Evolutionary conservation across 768 basidiomycete genomes (phyloP).

Genomic region (Filobasidium floriforme): DNA sequence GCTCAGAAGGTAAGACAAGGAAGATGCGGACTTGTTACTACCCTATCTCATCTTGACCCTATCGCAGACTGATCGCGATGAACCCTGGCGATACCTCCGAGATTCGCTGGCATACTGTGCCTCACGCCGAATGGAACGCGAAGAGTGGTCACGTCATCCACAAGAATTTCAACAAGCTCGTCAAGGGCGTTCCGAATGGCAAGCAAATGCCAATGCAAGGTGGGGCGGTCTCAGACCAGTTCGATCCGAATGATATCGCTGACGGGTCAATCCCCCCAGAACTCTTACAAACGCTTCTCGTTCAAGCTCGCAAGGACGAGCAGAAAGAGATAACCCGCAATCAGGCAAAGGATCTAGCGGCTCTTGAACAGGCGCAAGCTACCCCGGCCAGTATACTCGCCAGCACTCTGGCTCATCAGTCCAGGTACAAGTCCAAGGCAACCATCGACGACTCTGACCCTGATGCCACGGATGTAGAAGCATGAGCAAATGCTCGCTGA

Average conservation of each 20-base stretch:
- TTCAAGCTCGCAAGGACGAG: too few relatives aligned
- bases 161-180: neutral
- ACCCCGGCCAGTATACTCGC: neutral
- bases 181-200: neutral
- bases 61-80: neutral
- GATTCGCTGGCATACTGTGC: neutral
- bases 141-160: neutral
- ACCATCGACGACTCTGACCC: neutral
- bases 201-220: neutral
- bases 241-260: too few relatives aligned
- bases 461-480: constrained; percentile 6
- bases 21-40: neutral
- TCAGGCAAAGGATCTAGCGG: neutral
- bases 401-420: neutral
- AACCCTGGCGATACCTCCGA: neutral
- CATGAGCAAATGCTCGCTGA: neutral
- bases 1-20: neutral
- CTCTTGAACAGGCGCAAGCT: neutral
- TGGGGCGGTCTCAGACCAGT: too few relatives aligned
- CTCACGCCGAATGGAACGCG: neutral
- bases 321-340: neutral
- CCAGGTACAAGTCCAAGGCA: constrained; percentile 1
- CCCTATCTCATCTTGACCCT: neutral
- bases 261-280: too few relatives aligned
- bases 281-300: too few relatives aligned